Evolutionary conservation across 2,329 filamentous ascomycete species (phyloP).

Genomic region (Fusarium sp.): DNA sequence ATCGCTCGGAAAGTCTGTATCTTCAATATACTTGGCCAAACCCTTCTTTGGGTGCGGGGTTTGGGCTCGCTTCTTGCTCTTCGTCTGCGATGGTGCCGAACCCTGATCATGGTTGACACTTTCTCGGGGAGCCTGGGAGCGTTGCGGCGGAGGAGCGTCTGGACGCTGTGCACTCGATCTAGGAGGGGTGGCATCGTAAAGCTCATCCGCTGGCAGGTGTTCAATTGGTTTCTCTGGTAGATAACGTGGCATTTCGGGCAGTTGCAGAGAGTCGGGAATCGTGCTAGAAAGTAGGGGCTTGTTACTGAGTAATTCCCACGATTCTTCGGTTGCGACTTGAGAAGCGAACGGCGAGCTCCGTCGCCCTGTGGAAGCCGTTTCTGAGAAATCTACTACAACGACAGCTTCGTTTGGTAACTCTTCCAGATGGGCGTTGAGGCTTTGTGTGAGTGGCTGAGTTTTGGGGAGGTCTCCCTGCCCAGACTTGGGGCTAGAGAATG

Average conservation of each 20-base stretch:
- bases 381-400: slow-evolving; percentile 48
- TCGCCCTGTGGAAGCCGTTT: slow-evolving; percentile 50
- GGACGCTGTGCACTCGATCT: slow-evolving; percentile 1
- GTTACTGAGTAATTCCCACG: slow-evolving; percentile 33
- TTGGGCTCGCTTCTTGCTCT: neutral
- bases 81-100: neutral
- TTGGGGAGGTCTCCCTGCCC: slow-evolving; percentile 45
- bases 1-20: neutral
- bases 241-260: slow-evolving; percentile 1
- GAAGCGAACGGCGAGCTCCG: slow-evolving; percentile 48
- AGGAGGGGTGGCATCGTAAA: slow-evolving; percentile 46
- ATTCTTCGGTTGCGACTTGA: neutral
- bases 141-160: neutral
- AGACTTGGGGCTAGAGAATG: slow-evolving; percentile 46
- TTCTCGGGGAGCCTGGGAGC: neutral
- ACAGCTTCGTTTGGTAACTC: neutral
- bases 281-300: slow-evolving; percentile 13
- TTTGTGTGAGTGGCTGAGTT: slow-evolving; percentile 45
- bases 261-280: neutral
- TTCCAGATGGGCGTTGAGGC: neutral
- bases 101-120: neutral
- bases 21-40: slow-evolving; percentile 6
- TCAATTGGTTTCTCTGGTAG: neutral
- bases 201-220: slow-evolving; percentile 44
- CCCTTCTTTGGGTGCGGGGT: neutral